phyloP scores from a whole-genome alignment of 805 yeast species.

The Myxozyma udenii region DNA sequence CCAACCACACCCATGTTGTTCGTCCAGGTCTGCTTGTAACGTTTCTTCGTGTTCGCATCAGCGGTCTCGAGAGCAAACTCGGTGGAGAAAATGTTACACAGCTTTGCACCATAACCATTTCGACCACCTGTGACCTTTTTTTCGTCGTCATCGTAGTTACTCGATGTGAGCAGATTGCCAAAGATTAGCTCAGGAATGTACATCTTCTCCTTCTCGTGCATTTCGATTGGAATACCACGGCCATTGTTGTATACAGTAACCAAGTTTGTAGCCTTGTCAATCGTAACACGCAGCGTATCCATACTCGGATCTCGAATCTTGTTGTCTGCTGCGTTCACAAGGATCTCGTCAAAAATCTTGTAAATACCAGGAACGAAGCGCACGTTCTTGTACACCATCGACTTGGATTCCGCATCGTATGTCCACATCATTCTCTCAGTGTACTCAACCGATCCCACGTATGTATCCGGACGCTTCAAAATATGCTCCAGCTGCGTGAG shows the following conservation, averaged over 20 bases:
- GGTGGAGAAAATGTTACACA: conserved; percentile 92
- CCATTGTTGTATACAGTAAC: conserved; percentile 91
- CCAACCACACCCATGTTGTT: conserved; percentile 77
- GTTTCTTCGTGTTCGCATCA: conserved; percentile 58
- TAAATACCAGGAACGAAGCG: conserved; percentile 91
- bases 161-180: conserved; percentile 90
- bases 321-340: conserved; percentile 98
- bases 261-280: conserved; percentile 68
- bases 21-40: conserved; percentile 81
- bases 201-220: conserved; percentile 83
- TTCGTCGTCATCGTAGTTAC: conserved; percentile 92
- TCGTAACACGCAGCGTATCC: conserved; percentile 80
- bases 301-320: conserved; percentile 90
- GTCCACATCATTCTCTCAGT: conserved; percentile 83
- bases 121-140: conserved; percentile 98
- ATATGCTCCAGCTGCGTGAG: conserved; percentile 95
- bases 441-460: conserved; percentile 89
- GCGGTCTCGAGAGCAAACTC: conserved; percentile 86
- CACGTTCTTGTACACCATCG: conserved; percentile 56
- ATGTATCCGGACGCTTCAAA: conserved; percentile 94
- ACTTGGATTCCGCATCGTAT: conserved; percentile 59
- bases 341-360: conserved; percentile 93
- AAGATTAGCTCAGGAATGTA: conserved; percentile 95
- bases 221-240: conserved; percentile 90
- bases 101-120: conserved; percentile 96